Evolutionary conservation across 2,329 filamentous ascomycete species (phyloP), one percentile per base, ranked within the genome.

Genomic region (Calonectria naviculata): DNA sequence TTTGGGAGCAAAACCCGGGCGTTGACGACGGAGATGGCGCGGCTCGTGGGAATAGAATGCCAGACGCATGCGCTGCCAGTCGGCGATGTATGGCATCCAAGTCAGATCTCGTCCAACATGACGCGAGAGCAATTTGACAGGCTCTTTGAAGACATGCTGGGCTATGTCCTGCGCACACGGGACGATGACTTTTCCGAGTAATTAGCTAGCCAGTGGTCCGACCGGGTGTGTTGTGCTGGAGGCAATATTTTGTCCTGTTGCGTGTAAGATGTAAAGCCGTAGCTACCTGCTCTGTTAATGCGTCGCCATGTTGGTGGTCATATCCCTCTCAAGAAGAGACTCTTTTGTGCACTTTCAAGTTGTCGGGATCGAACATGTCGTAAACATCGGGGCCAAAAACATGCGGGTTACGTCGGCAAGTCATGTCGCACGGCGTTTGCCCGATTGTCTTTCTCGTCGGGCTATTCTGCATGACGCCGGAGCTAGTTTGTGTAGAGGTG

Each of bases 191-290:
- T 47, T 49, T 64, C 54, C 66, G 36, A 66, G 46, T 75, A 66
- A 64, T 71, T 71, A 72, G 68, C 70, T 75, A 70, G 56, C 44
- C 44, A 71, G 65, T 72, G 74, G 67, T 58, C 41, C 49, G 34
- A 21, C 60, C 24, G 65, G 71, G 73, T 66, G 64, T 68, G 72
- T 72, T 75, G 54, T 67, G 46, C 67, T 67, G 67, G 73, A 62
- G 67, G 67, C 71, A 65, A 71, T 75, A 36, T 64, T 28, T 71
- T 73, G 71, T 73, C 71, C 69, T 72, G 69, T 73, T 71, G 68
- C 68, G 63, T 78, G 75, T 78, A 78, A 75, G 71, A 76, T 75
- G 73, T 74, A 76, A 64, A 72, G 66, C 72, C 76, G 71, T 76
- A 78, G 71, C 75, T 75, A 73, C 71, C 65, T 67, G 70, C 73